phyloP scores from a whole-genome alignment of 1,139 yeast species.

The Pichiaceae sp. region DNA sequence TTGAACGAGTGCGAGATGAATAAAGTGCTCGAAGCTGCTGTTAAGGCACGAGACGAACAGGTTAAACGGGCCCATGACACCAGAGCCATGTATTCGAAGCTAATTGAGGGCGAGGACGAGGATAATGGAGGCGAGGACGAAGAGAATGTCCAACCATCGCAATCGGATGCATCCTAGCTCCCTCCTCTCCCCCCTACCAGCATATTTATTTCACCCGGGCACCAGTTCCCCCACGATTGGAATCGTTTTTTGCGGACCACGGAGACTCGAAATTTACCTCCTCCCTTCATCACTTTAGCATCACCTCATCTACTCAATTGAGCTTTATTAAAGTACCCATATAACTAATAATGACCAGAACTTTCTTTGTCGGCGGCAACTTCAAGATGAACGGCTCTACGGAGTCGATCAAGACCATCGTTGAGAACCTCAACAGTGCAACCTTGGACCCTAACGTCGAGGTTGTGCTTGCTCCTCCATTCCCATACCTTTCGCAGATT shows the following conservation, averaged over 20 bases:
- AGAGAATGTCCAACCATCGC: too few species aligned
- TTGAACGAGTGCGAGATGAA: constrained; percentile 32
- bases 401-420: constrained; percentile 74
- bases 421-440: constrained; percentile 74
- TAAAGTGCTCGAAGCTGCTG: constrained; percentile 41
- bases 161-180: too few species aligned
- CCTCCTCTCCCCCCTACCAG: too few species aligned
- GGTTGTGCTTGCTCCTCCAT: constrained; percentile 95
- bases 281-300: too few species aligned
- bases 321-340: too few species aligned
- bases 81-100: constrained; percentile 25
- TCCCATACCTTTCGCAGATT: constrained; percentile 80
- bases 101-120: constrained; percentile 7
- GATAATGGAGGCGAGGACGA: neutral
- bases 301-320: too few species aligned
- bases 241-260: too few species aligned
- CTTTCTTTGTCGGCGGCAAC: constrained; percentile 97
- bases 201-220: too few species aligned
- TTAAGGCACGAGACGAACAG: constrained; percentile 31
- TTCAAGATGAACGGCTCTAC: constrained; percentile 97
- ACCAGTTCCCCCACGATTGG: too few species aligned
- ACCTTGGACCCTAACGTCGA: constrained; percentile 67
- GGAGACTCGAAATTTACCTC: too few species aligned
- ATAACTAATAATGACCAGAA: constrained; percentile 42
- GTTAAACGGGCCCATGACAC: constrained; percentile 32